Base-by-base conservation (phyloP, 2,329 filamentous ascomycete species). In the Metarhizium humberi region DNA sequence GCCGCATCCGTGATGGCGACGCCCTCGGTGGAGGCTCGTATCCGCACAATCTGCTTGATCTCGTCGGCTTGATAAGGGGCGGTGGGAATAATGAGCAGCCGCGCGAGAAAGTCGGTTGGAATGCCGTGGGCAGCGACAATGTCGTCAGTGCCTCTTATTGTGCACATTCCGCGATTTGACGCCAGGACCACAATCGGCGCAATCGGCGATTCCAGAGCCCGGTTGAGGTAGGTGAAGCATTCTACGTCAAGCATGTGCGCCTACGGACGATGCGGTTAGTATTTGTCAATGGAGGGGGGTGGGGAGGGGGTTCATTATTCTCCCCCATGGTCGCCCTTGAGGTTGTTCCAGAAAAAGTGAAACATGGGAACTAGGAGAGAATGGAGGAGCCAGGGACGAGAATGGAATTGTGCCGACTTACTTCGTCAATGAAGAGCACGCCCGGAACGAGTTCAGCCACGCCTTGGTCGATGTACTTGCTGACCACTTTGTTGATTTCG, bases 221-320 rank as follows among this genome's bases (percentile, higher is more conserved):
- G 89, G 79, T 97, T 97, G 67, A 99, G 85, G 75, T 96, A 99
- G 62, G 94, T 97, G 76, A 97, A 99, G 78, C 92, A 95, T 77
- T 99, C 94, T 63, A 99, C 88, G 71, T 99, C 94, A 64, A 99
- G 90, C 94, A 99, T 99, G 77, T 99, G 92, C 58, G 95, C 92
- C 91, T 95, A 63, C 67, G 45, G 8, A 48, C 30, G 30, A 30
- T 11, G 20, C 13, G 25, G 25, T 48, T 2, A 48, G 13, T 8
- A 48, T 30, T 45, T 45, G 16, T 45, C n/a, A 20, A 45, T 18
- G n/a, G n/a, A 5, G n/a, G 5, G 6, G 42, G 6, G n/a, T 8
- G 42, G 42, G 42, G 42, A 11, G 18, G 18, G 42, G 42, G 18
- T 45, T 45, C 2, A 18, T 45, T 20, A 20, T 45, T 45, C 42